These are phyloP conservation scores for Onygenales sp. DNA, from an alignment of 2,329 filamentous ascomycete species.

Conservation along the genomic window DNA sequence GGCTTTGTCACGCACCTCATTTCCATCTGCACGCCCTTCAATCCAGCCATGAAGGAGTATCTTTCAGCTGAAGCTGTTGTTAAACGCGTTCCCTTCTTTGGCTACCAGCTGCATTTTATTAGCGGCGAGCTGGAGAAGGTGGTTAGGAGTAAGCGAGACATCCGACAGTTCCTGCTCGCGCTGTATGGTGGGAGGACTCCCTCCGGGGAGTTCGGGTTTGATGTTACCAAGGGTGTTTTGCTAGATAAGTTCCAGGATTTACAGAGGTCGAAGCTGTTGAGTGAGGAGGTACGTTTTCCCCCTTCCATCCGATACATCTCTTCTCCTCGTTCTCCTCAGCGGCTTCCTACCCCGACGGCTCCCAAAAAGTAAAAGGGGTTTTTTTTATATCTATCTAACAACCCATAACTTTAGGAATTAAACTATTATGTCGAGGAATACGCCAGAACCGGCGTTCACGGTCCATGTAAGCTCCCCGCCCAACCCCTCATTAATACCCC, in stretches of 20 bases:
- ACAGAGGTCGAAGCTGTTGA: constrained; percentile 49
- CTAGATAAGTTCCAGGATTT: constrained; percentile 55
- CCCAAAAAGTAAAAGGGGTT: neutral
- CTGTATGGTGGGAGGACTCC: constrained; percentile 59
- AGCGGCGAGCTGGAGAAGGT: constrained; percentile 55
- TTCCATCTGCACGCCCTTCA: constrained; percentile 69
- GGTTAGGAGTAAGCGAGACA: constrained; percentile 49
- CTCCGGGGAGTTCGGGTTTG: constrained; percentile 50
- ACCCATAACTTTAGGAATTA: constrained; percentile 43
- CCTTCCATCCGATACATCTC: neutral
- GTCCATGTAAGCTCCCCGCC: constrained; percentile 46
- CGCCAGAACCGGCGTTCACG: constrained; percentile 61
- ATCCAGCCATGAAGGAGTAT: constrained; percentile 44
- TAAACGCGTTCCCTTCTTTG: constrained; percentile 56
- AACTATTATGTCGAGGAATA: constrained; percentile 70
- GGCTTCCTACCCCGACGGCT: no score
- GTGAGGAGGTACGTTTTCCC: constrained; percentile 41
- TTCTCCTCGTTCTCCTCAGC: neutral
- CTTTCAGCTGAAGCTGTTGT: constrained; percentile 53
- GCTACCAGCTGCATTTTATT: constrained; percentile 74
- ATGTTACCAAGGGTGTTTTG: constrained; percentile 51
- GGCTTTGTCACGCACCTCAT: constrained; percentile 66
- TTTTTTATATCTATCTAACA: constrained; percentile 5
- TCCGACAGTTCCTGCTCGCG: constrained; percentile 61
- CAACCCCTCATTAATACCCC: neutral